Conservation (phyloP, 169 alveolate genomes). For the Eimeria maxima region DNA sequence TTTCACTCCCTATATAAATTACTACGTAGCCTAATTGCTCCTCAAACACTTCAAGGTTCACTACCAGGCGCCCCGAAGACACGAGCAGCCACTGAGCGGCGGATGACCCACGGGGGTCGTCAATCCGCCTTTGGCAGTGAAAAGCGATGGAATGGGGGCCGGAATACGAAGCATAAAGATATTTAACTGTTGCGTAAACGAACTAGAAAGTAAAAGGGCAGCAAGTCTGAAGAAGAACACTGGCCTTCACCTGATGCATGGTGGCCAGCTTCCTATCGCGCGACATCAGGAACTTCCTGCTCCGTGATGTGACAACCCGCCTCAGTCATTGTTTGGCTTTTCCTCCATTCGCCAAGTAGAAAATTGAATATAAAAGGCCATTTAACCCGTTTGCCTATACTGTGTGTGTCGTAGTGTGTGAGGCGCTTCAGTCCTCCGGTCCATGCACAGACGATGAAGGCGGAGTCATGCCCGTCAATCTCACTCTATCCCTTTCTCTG, state of each 20-base stretch:
- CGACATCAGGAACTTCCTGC: slow-evolving; percentile 69
- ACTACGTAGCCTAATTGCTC: not conserved
- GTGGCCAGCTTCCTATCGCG: slow-evolving; percentile 76
- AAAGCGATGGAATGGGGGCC: not conserved
- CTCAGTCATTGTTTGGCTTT: not conserved
- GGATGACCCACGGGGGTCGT: slow-evolving; percentile 69
- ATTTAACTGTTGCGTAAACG: not conserved
- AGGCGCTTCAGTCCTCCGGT: not conserved
- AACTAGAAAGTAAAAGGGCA: not conserved
- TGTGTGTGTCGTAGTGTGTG: not conserved
- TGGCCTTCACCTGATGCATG: slow-evolving; percentile 9
- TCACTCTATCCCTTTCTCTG: not conserved
- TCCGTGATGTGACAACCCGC: slow-evolving; percentile 7
- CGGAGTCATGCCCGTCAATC: not conserved
- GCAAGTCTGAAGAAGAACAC: slow-evolving; percentile 12
- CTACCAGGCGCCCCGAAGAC: slow-evolving; percentile 37
- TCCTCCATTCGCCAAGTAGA: not conserved
- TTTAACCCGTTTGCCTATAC: not conserved
- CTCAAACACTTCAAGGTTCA: slow-evolving; percentile 27
- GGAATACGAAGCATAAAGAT: not conserved
- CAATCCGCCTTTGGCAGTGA: not conserved
- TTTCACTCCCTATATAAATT: not conserved
- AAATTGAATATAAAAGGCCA: not conserved
- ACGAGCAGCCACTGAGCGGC: slow-evolving; percentile 25
- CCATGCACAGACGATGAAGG: not conserved